A percentile compares a stretch with the other conserved stretches of the same genome.
Evolutionary conservation across 257 asterid species (phyloP).

Genomic region (Solanum sejunctum): DNA sequence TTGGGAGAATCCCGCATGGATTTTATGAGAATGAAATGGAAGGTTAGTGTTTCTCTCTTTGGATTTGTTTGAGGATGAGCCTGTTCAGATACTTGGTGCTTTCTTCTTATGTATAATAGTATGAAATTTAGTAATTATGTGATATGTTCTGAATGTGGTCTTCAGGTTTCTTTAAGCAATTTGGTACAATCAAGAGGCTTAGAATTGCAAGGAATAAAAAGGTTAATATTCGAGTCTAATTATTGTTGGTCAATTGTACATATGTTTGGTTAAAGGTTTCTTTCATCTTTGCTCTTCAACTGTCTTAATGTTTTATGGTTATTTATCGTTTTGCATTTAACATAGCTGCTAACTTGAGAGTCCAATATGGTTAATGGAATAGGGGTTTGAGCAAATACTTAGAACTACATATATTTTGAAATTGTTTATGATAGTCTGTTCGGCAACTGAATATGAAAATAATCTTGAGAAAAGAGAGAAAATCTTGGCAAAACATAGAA

Average conservation of each 20-base stretch:
- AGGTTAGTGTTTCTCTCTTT: slow-evolving; percentile 28
- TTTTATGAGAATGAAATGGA: slow-evolving; percentile 93
- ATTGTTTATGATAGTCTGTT: background rate
- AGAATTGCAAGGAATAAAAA: slow-evolving; percentile 79
- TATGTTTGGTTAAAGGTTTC: background rate
- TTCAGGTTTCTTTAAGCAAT: slow-evolving; percentile 90
- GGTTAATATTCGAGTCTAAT: slow-evolving; percentile 24
- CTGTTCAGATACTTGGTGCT: background rate
- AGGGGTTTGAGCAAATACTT: background rate
- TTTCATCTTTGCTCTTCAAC: background rate
- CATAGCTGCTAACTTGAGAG: background rate
- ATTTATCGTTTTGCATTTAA: background rate
- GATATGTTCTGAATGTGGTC: background rate
- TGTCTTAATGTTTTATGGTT: background rate
- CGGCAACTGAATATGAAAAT: background rate
- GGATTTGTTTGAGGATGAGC: background rate
- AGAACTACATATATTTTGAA: background rate
- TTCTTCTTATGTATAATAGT: background rate
- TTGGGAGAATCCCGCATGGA: slow-evolving; percentile 97
- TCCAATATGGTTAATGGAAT: background rate
- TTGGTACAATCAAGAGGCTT: slow-evolving; percentile 76
- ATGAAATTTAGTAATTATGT: background rate
- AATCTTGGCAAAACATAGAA: background rate
- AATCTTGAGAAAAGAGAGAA: background rate
- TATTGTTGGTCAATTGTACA: background rate